Base-by-base conservation (phyloP, 108 stramenopile species). In the Cyclotella kingstonii region DNA sequence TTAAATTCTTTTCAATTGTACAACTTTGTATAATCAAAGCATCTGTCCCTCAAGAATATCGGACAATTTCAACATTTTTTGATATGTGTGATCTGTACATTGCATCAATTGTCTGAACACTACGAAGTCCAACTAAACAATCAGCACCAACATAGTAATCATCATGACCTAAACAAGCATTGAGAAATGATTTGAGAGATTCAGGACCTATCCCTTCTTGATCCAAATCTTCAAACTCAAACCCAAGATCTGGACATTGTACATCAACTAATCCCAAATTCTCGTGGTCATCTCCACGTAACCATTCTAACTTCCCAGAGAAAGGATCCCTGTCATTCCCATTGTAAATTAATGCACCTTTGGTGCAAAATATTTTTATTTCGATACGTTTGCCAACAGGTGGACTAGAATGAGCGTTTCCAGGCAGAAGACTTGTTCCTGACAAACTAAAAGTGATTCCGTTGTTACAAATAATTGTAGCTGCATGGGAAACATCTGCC, bases 401-500 rank as follows among this genome's bases (percentile, higher is more conserved):
- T 28, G 83, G 81, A 63, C 79, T 73, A 0, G 73, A 61, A 52
- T 87, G 79, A 12, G 68, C 76, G 71, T 84, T 76, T 3, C 86
- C 86, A 0, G 86, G 86, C 21, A 87, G 53, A n/a, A 83, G 54
- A 27, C 66, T 50, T 12, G 86, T 84, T 4, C 86, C 86, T 21
- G 79, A 71, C 42, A 87, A 36, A 49, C 70, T 81, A 5, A 87
- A 55, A 0, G 76, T 56, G 9, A 79, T 79, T 2, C 54, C 65
- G 73, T 79, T 66, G 6, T 42, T 57, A 52, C 84, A 84, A 54
- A 58, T 45, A 11, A 87, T 65, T 7, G 86, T 87, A 0, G 84
- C 86, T 3, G 81, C 64, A 66, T 75, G 76, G n/a, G 79, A 54
- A 23, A 87, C 71, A 63, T 87, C 86, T 0, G 86, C 86, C 12